A percentile compares a stretch with the other conserved stretches of the same genome.
These are phyloP conservation scores for Nitzschia sp. DNA, from an alignment of 108 stramenopile genomes.

Conservation along the genomic window DNA sequence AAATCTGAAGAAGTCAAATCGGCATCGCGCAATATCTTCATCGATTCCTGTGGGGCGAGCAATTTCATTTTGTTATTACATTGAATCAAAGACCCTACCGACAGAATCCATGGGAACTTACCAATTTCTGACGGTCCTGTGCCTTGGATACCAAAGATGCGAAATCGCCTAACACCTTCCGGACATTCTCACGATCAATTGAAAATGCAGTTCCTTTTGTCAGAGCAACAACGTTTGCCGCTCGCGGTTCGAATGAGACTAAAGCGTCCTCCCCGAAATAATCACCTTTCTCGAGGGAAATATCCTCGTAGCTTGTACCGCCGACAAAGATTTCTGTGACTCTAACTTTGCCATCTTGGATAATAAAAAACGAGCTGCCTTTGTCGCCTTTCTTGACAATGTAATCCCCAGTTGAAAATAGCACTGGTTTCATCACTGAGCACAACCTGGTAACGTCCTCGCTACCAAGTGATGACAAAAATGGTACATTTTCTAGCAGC, in stretches of 20 bases:
- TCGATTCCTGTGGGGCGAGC: constrained; percentile 16
- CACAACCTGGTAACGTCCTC: constrained; percentile 29
- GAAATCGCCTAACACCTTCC: constrained; percentile 46
- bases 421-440: constrained; percentile 39
- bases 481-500: constrained; percentile 30
- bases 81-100: too few relatives aligned
- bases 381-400: constrained; percentile 58
- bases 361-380: constrained; percentile 63
- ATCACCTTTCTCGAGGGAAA: constrained; percentile 31
- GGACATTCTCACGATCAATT: constrained; percentile 52
- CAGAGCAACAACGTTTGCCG: constrained; percentile 47
- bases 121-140: constrained; percentile 46
- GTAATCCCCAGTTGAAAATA: constrained; percentile 44
- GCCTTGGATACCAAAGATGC: constrained; percentile 31
- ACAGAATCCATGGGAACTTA: constrained; percentile 32
- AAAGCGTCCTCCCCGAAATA: constrained; percentile 68
- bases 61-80: too few relatives aligned
- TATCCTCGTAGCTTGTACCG: constrained; percentile 24
- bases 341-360: constrained; percentile 52
- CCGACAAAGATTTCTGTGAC: constrained; percentile 36
- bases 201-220: constrained; percentile 42
- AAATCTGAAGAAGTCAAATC: constrained; percentile 53
- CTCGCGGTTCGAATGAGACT: constrained; percentile 39
- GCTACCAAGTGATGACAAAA: constrained; percentile 27
- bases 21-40: constrained; percentile 37